Conservation (phyloP, 768 basidiomycete species). For the Mycena maculata region DNA sequence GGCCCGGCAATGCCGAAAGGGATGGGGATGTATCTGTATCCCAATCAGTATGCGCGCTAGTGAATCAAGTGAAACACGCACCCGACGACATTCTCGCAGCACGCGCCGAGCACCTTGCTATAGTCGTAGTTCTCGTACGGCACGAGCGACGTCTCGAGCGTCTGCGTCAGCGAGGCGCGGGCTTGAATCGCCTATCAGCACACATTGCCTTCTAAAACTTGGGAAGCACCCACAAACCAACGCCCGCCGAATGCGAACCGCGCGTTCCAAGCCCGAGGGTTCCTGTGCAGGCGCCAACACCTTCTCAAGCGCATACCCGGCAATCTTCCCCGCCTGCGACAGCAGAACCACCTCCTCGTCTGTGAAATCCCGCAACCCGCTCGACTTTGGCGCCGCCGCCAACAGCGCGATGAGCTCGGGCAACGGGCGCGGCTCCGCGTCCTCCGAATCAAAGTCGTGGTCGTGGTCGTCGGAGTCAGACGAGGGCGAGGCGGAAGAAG, state of each 20-base stretch:
- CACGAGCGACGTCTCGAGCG: conserved; percentile 84
- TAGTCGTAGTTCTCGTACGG: conserved; percentile 93
- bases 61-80: background rate
- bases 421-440: conserved; percentile 60
- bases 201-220: background rate
- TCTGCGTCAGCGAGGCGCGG: conserved; percentile 85
- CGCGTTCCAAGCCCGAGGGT: conserved; percentile 75
- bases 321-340: conserved; percentile 91
- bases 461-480: background rate
- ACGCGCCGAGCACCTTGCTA: conserved; percentile 92
- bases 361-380: conserved; percentile 72
- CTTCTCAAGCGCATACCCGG: conserved; percentile 96
- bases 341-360: conserved; percentile 95
- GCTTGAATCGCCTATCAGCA: conserved; percentile 56
- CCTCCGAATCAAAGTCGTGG: background rate
- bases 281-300: conserved; percentile 64
- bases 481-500: background rate
- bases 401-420: conserved; percentile 86
- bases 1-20: conserved; percentile 98
- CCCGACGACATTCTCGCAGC: conserved; percentile 98
- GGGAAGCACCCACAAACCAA: conserved; percentile 80
- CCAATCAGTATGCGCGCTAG: background rate
- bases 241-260: conserved; percentile 87
- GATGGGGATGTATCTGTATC: conserved; percentile 85
- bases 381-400: conserved; percentile 75